A percentile compares a stretch with the other conserved stretches of the same genome.
Conservation (phyloP, 164 flowering plant genomes). For the Stephania japonica region DNA sequence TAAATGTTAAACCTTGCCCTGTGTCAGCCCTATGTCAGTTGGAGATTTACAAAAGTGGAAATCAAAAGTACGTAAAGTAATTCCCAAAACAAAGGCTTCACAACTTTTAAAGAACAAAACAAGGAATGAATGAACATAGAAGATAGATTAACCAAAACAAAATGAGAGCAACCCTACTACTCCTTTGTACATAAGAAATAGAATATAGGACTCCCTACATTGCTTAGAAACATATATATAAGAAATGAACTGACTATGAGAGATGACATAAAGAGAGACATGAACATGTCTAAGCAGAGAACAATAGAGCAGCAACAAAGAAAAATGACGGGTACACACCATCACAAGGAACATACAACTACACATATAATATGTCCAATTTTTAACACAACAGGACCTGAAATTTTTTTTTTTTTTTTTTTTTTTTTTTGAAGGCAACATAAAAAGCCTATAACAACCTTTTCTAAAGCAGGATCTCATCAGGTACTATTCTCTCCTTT, state of each 20-base stretch:
- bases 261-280: neutral
- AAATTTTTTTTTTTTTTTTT: neutral
- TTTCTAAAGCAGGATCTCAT: conserved; percentile 13
- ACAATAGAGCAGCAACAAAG: neutral
- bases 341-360: neutral
- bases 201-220: neutral
- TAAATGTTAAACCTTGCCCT: no score
- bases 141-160: no score
- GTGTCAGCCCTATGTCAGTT: no score
- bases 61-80: no score
- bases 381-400: neutral
- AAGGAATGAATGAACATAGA: no score
- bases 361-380: conserved; percentile 7
- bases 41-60: no score
- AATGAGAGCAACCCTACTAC: no score
- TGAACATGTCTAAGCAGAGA: neutral
- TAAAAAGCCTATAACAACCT: conserved; percentile 9
- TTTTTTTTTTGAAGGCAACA: conserved; percentile 1
- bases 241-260: neutral
- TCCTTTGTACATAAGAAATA: neutral
- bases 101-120: no score
- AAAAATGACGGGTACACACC: neutral
- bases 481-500: neutral
- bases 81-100: no score
- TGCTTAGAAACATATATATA: neutral